Evolutionary conservation across 495 filamentous ascomycete genomes (phyloP), one percentile per base, ranked within the genome.

Genomic region (Neurospora intermedia): DNA sequence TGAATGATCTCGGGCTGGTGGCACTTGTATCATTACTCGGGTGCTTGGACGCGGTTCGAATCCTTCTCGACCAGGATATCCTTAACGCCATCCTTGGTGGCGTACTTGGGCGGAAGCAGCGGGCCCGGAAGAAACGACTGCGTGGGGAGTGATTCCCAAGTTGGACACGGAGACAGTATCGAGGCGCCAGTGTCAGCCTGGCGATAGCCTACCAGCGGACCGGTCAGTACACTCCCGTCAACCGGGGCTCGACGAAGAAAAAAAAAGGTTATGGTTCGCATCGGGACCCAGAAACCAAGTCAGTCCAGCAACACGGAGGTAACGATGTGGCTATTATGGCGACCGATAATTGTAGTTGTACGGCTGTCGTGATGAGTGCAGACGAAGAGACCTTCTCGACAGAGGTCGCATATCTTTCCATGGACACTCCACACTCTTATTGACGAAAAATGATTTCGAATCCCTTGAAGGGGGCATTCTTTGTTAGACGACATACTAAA

Each of bases 1-100:
- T 84, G 82, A 40, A 87, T 13, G 74, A 88, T 85, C 78, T 87
- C 84, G 11, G 85, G 86, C 77, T 85, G 84, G 8, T 84, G 82
- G 75, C 85, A 88, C 70, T 79, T 76, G 78, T 84, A 85, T 85
- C 85, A 87, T 73, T 87, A 82, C 35, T 86, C 83, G 27, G 78
- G 78, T 9, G 83, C 83, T 74, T 81, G 74, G 70, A 87, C 80
- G 46, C 84, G 79, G 75, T 83, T 80, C 74, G 82, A 79, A 2
- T 79, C 84, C 74, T 80, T 80, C 38, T 82, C 81, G 0, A 71
- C 62, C 78, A 81, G 79, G 43, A 84, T 77, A 74, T 86, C 84
- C 45, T 75, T 71, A 13, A 80, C 79, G 72, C 81, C 82, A 72
- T 83, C 80, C 4, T 77, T 80, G 10, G 80, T 80, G 59, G 81